Evolutionary conservation across 1,284 basidiomycete species (phyloP), one percentile per base, ranked within the genome.

Genomic region (Cryptococcus sp.): DNA sequence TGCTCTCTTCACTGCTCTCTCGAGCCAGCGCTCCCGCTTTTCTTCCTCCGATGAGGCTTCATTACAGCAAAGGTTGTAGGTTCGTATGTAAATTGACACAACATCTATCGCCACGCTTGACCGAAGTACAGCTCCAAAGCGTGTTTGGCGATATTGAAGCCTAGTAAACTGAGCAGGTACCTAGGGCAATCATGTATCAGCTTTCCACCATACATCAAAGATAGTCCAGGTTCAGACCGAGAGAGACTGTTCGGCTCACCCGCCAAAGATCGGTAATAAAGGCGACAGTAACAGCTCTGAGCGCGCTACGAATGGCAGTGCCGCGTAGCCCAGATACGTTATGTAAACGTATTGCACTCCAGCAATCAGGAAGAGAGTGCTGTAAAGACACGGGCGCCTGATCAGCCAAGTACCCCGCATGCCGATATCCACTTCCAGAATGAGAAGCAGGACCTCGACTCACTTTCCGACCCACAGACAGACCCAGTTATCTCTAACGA

Each of bases 381-480:
- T 77, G 51, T 2, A 13, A 39, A 13, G 51, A 27, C 5, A 19
- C n/a, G 20, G 44, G 41, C 42, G 50, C 17, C 17, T 20, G 31
- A n/a, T n/a, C 17, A 55, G 20, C 20, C n/a, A 46, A 20, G 10
- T 25, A 8, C 6, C 8, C 10, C 17, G 6, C 17, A 7, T 25
- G 17, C 2, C 10, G 13, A 2, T 35, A 2, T 35, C 10, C 10
- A 35, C 31, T 35, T 10, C 25, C 4, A 41, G 27, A 22, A 22
- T 2, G 41, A 23, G 13, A 23, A 23, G 47, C 3, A 40, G n/a
- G 35, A 35, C 5, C 31, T 35, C 31, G 2, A 74, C 75, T 64
- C 64, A 82, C 72, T 96, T 96, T 45, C 93, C 93, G n/a, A 94
- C 82, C 82, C 88, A 88, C 41, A 97, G 82, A 72, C 91, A 94